Conservation (phyloP, 352 stramenopile species). For the Blastocystis sp. region DNA sequence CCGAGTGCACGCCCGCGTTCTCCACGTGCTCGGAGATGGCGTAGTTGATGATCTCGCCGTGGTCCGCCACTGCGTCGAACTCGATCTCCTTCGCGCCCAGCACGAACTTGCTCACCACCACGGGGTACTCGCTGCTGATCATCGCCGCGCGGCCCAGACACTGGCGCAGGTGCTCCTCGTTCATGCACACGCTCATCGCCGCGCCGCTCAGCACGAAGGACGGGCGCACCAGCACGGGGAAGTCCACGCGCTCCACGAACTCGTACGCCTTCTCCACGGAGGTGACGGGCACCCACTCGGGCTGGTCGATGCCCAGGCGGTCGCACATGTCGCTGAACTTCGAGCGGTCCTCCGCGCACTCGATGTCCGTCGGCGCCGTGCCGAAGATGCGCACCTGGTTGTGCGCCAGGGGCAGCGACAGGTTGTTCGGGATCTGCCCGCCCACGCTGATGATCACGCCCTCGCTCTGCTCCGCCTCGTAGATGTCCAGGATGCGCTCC, state of each 20-base stretch:
- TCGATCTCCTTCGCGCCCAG: conserved; percentile 95
- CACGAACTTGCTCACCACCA: conserved; percentile 94
- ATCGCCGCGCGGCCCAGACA: conserved; percentile 86
- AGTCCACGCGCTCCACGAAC: conserved; percentile 88
- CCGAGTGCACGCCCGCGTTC: conserved; percentile 97
- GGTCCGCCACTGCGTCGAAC: conserved; percentile 90
- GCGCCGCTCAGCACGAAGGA: conserved; percentile 94
- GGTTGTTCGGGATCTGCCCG: conserved; percentile 96
- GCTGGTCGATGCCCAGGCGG: conserved; percentile 88
- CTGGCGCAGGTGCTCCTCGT: conserved; percentile 81
- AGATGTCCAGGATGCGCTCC: conserved; percentile 97
- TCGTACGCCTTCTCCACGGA: conserved; percentile 81
- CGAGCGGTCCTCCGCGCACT: conserved; percentile 92
- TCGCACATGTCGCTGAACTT: conserved; percentile 95
- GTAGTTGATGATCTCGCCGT: conserved; percentile 93
- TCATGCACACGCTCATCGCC: conserved; percentile 94
- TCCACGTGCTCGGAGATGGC: conserved; percentile 98
- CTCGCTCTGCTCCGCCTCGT: conserved; percentile 86
- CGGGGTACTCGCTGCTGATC: conserved; percentile 89
- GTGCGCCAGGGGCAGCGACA: conserved; percentile 86
- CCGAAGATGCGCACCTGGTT: conserved; percentile 90
- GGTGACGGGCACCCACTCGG: conserved; percentile 84
- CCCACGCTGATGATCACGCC: conserved; percentile 94
- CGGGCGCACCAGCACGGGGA: conserved; percentile 90
- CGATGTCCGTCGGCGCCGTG: conserved; percentile 89